A percentile compares a stretch with the other conserved stretches of the same genome.
Conservation (phyloP, 495 filamentous ascomycete genomes). For the Daldinia decipiens region DNA sequence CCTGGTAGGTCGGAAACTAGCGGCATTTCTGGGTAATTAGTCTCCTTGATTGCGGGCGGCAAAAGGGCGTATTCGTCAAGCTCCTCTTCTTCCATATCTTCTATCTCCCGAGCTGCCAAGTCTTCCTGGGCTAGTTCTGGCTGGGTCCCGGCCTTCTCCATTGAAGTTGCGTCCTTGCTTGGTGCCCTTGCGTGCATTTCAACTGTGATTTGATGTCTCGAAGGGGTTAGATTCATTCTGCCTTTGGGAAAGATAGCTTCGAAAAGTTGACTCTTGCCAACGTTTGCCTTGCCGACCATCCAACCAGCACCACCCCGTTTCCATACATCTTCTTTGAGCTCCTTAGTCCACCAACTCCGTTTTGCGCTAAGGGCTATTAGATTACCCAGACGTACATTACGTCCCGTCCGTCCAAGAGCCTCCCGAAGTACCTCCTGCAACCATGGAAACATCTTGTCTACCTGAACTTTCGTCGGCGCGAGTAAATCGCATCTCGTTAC, state of each 20-base stretch:
- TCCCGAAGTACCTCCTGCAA: conserved; percentile 76
- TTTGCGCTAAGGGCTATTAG: conserved; percentile 85
- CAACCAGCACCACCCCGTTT: conserved; percentile 86
- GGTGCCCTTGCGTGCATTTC: conserved; percentile 39
- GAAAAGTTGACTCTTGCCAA: conserved; percentile 94
- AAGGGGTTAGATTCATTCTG: conserved; percentile 56
- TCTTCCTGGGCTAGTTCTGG: conserved; percentile 38
- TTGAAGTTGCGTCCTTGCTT: conserved; percentile 26
- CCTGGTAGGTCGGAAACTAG: conserved; percentile 86
- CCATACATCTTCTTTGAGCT: conserved; percentile 84
- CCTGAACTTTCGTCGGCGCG: conserved; percentile 79
- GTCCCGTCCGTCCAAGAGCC: conserved; percentile 68
- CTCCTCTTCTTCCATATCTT: conserved; percentile 35
- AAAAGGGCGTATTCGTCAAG: conserved; percentile 62
- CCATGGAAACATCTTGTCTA: conserved; percentile 85
- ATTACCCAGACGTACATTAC: conserved; percentile 79
- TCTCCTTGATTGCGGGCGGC: conserved; percentile 79
- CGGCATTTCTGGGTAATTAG: conserved; percentile 80
- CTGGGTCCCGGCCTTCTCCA: conserved; percentile 30
- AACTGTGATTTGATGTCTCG: conserved; percentile 50
- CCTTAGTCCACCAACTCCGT: conserved; percentile 85
- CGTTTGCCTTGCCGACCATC: conserved; percentile 98
- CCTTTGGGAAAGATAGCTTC: conserved; percentile 87
- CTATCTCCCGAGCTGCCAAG: conserved; percentile 40
- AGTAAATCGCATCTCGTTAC: conserved; percentile 90